Percentiles rank a stretch among this genome's conserved stretches.
phyloP scores from a whole-genome alignment of 306 rosid species.

The Medicago lupulina region DNA sequence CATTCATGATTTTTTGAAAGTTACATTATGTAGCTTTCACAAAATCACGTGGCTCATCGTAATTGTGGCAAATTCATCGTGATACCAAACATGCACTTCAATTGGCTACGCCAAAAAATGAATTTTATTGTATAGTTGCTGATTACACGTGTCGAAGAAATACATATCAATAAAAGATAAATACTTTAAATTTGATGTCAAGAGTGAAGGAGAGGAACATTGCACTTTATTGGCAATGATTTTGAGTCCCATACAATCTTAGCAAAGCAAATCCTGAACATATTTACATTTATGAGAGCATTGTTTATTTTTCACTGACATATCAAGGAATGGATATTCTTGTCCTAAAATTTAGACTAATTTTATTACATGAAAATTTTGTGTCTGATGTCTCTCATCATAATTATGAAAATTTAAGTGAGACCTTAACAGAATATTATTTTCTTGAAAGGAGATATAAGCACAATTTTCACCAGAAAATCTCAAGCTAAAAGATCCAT shows the following conservation, averaged over 20 bases:
- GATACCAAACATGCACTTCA: no score
- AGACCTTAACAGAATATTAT: neutral
- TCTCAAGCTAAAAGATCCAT: neutral
- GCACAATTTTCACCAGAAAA: constrained; percentile 8
- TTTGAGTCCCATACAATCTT: neutral
- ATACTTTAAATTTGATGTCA: constrained; percentile 27
- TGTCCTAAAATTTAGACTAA: constrained; percentile 3
- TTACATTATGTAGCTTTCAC: no score
- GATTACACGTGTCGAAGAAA: neutral
- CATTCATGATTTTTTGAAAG: no score
- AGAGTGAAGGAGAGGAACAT: neutral
- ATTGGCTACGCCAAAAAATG: no score
- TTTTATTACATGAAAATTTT: neutral
- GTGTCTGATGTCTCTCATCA: neutral
- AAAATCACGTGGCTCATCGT: no score
- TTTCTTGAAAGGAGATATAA: neutral
- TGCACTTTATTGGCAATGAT: constrained; percentile 22
- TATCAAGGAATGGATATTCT: neutral
- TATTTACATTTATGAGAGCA: constrained; percentile 17
- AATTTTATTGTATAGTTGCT: no score
- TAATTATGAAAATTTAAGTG: neutral
- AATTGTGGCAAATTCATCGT: no score
- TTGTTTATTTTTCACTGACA: constrained; percentile 7
- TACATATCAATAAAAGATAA: neutral
- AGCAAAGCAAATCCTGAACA: neutral